Percentiles rank a stretch among this genome's conserved stretches.
Evolutionary conservation across 371 early-diverging fungal genomes (phyloP).

Genomic region (Fennellomyces sp.): DNA sequence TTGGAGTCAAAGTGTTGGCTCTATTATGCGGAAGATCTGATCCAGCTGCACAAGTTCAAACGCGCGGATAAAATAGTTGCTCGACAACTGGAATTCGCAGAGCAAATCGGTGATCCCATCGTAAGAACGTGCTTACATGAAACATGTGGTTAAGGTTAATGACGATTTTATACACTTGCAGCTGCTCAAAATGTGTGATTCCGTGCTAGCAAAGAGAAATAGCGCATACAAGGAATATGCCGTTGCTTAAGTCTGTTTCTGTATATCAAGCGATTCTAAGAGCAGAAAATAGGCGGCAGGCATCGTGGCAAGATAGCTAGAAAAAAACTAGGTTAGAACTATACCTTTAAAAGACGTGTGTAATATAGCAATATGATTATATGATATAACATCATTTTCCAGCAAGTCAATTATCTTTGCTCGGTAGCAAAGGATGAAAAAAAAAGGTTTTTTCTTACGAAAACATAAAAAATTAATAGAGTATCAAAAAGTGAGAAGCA

Average conservation of each 20-base stretch:
- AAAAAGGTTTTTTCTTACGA: too few species aligned
- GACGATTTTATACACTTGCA: background rate
- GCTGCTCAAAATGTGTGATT: conserved; percentile 18
- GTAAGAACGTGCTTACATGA: conserved; percentile 21
- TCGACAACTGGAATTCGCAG: conserved; percentile 26
- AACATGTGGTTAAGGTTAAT: background rate
- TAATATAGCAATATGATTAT: too few species aligned
- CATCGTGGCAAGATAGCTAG: background rate
- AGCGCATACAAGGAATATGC: background rate
- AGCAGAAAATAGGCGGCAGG: background rate
- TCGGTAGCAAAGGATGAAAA: too few species aligned
- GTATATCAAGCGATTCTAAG: background rate
- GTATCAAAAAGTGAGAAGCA: background rate
- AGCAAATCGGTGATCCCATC: conserved; percentile 13
- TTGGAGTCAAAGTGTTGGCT: conserved; percentile 58
- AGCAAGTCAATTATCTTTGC: too few species aligned
- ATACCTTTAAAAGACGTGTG: too few species aligned
- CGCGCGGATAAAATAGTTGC: conserved; percentile 37
- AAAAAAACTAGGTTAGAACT: background rate
- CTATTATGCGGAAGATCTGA: conserved; percentile 57
- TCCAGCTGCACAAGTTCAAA: conserved; percentile 33
- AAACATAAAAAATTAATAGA: background rate
- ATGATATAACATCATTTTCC: too few species aligned
- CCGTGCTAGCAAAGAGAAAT: conserved; percentile 9
- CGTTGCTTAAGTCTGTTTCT: background rate